Base-by-base conservation (phyloP, 495 filamentous ascomycete species). In the Aspergillus avenaceus region DNA sequence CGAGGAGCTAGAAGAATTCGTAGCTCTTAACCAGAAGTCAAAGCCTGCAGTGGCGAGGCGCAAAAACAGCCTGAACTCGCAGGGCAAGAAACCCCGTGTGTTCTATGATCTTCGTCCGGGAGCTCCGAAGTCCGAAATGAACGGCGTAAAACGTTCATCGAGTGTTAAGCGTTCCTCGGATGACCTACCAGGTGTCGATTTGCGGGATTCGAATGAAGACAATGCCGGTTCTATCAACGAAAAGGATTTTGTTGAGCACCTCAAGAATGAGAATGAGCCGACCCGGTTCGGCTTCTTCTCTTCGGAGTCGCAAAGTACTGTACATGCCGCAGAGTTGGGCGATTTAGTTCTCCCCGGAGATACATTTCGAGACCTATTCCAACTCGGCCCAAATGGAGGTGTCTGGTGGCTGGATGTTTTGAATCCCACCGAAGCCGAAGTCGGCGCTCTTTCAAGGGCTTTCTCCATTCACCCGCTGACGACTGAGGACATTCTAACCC, bases 361-460 rank as follows among this genome's bases (percentile, higher is more conserved):
- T 65, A 86, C 81, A 47, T 87, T 96, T 60, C 84, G 89, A 11
- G 90, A 91, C 31, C 82, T 98, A 6, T 98, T 98, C 62, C 82
- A 85, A 49, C 79, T 92, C 22, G 84, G 81, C 12, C 85, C 87
- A 9, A 78, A 85, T 0, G 71, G 75, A 31, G 89, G 89, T 59
- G 88, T 90, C 14, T 96, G 90, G 90, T 98, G 93, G 93, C 73
- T 98, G 16, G 92, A 98, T 59, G 87, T 96, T 56, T 82, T 89
- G 58, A 87, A 92, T 55, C 90, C 93, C 2, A 90, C 86, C 2
- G 87, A 93, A 62, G 90, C 90, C 44, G 93, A 97, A 63, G 80
- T 96, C 16, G 83, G 84, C 28, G 86, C 85, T n/a, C 77, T 98
- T 45, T 91, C 88, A 65, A 84, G 86, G 49, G 91, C 95, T 4